Evolutionary conservation across 345 rosid species (phyloP), one percentile per base, ranked within the genome.

Genomic region (Cardamine chenopodiifolia): DNA sequence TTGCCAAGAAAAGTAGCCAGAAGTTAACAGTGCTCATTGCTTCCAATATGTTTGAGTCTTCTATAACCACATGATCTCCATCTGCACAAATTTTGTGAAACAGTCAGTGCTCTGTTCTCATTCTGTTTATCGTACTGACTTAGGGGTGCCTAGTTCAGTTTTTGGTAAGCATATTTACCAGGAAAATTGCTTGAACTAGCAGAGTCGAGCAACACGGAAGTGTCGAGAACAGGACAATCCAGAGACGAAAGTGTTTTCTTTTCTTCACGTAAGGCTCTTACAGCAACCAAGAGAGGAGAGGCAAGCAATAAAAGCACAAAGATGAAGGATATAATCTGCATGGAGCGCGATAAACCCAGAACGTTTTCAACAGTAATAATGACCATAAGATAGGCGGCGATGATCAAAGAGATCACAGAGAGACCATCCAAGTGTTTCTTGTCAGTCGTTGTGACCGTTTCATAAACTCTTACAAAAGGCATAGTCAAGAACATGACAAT

Each of bases 1-100:
- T 87, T 12, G 96, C 97, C 26, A 86, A 18, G 63, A 87, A 93
- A 49, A 93, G 65, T 74, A 91, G 79, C 97, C 97, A 93, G 75
- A 93, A 91, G 80, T 93, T 83, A 14, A 19, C 47, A 0, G 82
- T 89, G 4, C 75, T 23, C 75, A 88, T 71, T n/a, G 98, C 92
- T 78, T 84, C 88, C 20, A 63, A 25, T 4, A 89, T 66, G 79
- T 87, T 81, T 72, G 83, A 54, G 75, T 88, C 87, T 34, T 72
- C 79, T 8, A 8, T 74, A 35, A 76, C 70, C 52, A 63, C 60
- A 62, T 32, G 19, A 69, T 76, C 80, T 45, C 11, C 45, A 62
- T 55, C 76, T 77, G 67, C 71, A 54, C 40, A 76, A 70, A 8
- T 1, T 1, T 64, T 55, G 5, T 8, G 47, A 7, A 6, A 32